A percentile compares a stretch with the other conserved stretches of the same genome.
phyloP scores from a whole-genome alignment of 805 yeast species.

The Ogataea corticis region DNA sequence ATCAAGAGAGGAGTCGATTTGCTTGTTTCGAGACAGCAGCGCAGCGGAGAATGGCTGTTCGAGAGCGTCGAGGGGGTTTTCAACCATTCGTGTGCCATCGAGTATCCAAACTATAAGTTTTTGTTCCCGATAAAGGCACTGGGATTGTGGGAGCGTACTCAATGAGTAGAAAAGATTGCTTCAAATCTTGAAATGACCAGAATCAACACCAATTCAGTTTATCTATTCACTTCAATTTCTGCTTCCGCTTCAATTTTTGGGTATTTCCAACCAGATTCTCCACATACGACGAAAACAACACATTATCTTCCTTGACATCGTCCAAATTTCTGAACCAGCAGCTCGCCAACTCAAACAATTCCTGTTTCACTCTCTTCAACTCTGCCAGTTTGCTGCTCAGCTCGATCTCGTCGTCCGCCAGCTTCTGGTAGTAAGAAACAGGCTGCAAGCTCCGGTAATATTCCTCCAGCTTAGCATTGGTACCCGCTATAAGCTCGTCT shows the following conservation, averaged over 20 bases:
- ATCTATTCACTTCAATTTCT: slow-evolving; percentile 7
- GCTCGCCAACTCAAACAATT: slow-evolving; percentile 33
- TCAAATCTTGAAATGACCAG: no score
- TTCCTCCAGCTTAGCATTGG: slow-evolving; percentile 24
- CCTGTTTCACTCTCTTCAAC: slow-evolving; percentile 38
- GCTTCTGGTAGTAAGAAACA: slow-evolving; percentile 21
- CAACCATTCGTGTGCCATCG: slow-evolving; percentile 89
- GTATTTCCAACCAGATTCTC: slow-evolving; percentile 90
- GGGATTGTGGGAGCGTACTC: slow-evolving; percentile 56
- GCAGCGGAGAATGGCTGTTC: slow-evolving; percentile 81
- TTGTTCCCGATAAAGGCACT: slow-evolving; percentile 90
- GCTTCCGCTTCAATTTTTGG: slow-evolving; percentile 63
- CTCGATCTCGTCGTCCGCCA: slow-evolving; percentile 29
- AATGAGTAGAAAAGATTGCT: slow-evolving; percentile 24
- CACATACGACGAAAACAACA: slow-evolving; percentile 81
- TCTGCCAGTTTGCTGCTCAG: slow-evolving; percentile 41
- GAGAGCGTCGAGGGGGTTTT: slow-evolving; percentile 94
- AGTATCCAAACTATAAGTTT: slow-evolving; percentile 90
- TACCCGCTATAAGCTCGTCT: slow-evolving; percentile 24
- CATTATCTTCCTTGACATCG: slow-evolving; percentile 61
- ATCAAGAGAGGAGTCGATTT: slow-evolving; percentile 64
- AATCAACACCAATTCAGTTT: no score
- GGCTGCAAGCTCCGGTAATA: slow-evolving; percentile 28
- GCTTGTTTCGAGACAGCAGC: slow-evolving; percentile 63
- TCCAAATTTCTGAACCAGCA: slow-evolving; percentile 54